phyloP scores from a whole-genome alignment of 495 filamentous ascomycete species.

The Hypoxylon intermedium region DNA sequence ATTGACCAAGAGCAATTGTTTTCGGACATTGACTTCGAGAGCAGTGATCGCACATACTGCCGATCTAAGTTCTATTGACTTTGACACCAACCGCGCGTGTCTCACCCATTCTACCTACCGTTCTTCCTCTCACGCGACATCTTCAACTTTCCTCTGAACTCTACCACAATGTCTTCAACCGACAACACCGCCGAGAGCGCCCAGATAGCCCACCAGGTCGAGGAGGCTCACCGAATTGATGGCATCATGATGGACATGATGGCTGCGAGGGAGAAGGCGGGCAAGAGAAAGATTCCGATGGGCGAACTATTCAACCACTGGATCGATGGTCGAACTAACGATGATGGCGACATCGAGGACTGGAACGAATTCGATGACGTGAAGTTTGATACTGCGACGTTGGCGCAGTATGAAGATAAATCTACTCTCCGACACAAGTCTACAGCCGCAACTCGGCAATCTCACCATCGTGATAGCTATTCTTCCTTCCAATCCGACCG shows the following conservation, averaged over 20 bases:
- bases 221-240: too few species aligned
- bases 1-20: slow-evolving; percentile 30
- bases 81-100: not conserved
- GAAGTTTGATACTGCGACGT: too few species aligned
- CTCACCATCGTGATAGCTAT: slow-evolving; percentile 73
- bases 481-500: slow-evolving; percentile 81
- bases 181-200: too few species aligned
- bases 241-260: too few species aligned
- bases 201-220: too few species aligned
- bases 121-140: not conserved
- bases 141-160: not conserved
- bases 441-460: slow-evolving; percentile 58
- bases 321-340: slow-evolving; percentile 90
- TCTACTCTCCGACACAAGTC: slow-evolving; percentile 71
- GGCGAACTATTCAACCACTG: slow-evolving; percentile 7
- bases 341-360: slow-evolving; percentile 76
- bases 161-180: not conserved
- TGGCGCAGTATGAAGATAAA: slow-evolving; percentile 70
- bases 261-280: not conserved
- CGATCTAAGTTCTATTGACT: not conserved
- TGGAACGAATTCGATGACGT: too few species aligned
- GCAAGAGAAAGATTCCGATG: slow-evolving; percentile 59
- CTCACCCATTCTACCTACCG: not conserved
- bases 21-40: slow-evolving; percentile 30
- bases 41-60: not conserved